A percentile compares a stretch with the other conserved stretches of the same genome.
Evolutionary conservation across 306 rosid genomes (phyloP).

Genomic region (Trichosanthes cucumerina): DNA sequence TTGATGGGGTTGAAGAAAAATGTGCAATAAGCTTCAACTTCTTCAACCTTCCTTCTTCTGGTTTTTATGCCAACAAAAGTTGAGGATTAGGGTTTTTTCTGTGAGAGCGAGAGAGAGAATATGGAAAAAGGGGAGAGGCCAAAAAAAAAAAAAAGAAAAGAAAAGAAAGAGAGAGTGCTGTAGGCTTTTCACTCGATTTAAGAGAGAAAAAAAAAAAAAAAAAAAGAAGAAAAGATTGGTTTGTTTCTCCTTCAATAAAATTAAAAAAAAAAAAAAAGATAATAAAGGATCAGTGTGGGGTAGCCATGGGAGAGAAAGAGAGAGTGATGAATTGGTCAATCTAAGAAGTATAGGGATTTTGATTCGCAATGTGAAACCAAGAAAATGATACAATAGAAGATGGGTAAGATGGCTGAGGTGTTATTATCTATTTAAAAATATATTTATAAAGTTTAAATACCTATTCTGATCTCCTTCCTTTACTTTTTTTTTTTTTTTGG

Average conservation of each 20-base stretch:
- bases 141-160: not conserved
- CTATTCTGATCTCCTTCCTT: too few relatives aligned
- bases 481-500: too few relatives aligned
- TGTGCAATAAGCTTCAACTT: not conserved
- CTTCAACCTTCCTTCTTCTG: not conserved
- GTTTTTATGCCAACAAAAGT: not conserved
- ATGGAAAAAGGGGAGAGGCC: not conserved
- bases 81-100: constrained; percentile 3
- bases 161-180: not conserved
- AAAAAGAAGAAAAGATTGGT: not conserved
- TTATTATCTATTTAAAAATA: not conserved
- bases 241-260: constrained; percentile 11
- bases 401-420: not conserved
- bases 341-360: not conserved
- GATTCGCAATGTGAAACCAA: not conserved
- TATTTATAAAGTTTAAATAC: too few relatives aligned
- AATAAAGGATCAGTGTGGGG: constrained; percentile 27
- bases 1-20: not conserved
- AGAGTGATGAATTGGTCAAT: constrained; percentile 5
- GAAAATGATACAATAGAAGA: not conserved
- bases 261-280: not conserved
- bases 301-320: not conserved
- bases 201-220: not conserved
- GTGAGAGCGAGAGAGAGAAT: constrained; percentile 11
- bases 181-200: not conserved